Evolutionary conservation across 306 rosid genomes (phyloP).

Genomic region (Elaeagnus macrophylla): DNA sequence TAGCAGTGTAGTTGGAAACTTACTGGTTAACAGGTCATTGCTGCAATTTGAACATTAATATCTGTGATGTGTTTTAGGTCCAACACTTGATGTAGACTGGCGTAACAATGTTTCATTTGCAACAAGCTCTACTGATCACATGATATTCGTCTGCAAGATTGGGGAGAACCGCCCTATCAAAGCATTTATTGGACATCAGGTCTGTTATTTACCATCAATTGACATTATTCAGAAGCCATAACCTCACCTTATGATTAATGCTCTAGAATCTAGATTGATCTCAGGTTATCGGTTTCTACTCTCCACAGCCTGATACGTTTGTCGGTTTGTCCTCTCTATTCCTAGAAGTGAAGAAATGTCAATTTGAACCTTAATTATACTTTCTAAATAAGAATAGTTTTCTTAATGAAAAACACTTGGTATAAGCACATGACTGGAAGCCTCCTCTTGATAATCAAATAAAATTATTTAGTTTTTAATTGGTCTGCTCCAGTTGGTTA

Average conservation of each 20-base stretch:
- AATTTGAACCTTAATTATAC: too few relatives aligned
- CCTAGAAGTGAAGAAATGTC: too few relatives aligned
- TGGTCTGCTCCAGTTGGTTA: not conserved
- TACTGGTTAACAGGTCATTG: not conserved
- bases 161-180: slow-evolving; percentile 73
- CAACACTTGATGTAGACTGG: slow-evolving; percentile 96
- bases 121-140: slow-evolving; percentile 75
- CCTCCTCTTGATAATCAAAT: too few relatives aligned
- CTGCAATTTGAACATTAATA: slow-evolving; percentile 14
- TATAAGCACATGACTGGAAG: too few relatives aligned
- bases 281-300: too few relatives aligned
- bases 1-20: too few relatives aligned
- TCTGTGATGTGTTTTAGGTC: slow-evolving; percentile 44
- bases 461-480: not conserved
- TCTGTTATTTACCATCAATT: slow-evolving; percentile 13
- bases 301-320: too few relatives aligned
- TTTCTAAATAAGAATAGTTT: too few relatives aligned
- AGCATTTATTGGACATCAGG: slow-evolving; percentile 89
- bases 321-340: too few relatives aligned
- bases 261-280: not conserved
- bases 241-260: not conserved
- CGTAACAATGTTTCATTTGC: slow-evolving; percentile 87
- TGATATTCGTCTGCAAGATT: slow-evolving; percentile 86
- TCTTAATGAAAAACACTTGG: too few relatives aligned
- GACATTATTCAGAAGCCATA: not conserved